phyloP scores from a whole-genome alignment of 176 grass and related monocot genomes.

The Zizania latifolia region DNA sequence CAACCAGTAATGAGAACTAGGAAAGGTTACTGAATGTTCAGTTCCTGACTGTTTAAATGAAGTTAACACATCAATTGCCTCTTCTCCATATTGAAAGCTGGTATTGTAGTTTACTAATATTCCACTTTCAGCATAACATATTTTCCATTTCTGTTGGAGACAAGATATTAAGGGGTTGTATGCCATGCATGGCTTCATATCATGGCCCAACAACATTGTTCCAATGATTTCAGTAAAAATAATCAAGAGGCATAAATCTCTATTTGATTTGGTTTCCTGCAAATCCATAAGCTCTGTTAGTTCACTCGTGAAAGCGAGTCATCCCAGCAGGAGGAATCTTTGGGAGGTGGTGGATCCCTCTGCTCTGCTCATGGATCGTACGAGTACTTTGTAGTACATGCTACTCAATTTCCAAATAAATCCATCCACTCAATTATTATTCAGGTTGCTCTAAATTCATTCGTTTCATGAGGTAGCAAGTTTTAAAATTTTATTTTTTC shows the following conservation, averaged over 20 bases:
- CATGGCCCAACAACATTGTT: neutral
- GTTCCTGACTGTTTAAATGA: neutral
- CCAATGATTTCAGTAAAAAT: neutral
- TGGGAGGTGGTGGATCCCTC: constrained; percentile 37
- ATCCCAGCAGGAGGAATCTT: constrained; percentile 42
- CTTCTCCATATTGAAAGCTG: neutral
- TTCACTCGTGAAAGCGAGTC: neutral
- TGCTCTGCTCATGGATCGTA: neutral
- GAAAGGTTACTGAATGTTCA: neutral
- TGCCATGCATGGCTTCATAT: neutral
- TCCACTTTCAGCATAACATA: neutral
- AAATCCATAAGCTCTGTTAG: neutral
- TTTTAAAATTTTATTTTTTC: no score
- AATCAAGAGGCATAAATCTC: neutral
- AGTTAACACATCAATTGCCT: neutral
- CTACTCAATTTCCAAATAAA: neutral
- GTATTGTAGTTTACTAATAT: neutral
- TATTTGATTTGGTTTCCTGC: neutral
- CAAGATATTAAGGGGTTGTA: neutral
- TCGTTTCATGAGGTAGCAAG: no score
- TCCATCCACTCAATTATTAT: constrained; percentile 16
- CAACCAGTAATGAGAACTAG: neutral
- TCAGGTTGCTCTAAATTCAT: neutral
- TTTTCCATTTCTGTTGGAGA: neutral
- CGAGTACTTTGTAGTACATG: constrained; percentile 4